phyloP scores from a whole-genome alignment of 2,329 filamentous ascomycete genomes.

The Coleophoma cylindrospora region DNA sequence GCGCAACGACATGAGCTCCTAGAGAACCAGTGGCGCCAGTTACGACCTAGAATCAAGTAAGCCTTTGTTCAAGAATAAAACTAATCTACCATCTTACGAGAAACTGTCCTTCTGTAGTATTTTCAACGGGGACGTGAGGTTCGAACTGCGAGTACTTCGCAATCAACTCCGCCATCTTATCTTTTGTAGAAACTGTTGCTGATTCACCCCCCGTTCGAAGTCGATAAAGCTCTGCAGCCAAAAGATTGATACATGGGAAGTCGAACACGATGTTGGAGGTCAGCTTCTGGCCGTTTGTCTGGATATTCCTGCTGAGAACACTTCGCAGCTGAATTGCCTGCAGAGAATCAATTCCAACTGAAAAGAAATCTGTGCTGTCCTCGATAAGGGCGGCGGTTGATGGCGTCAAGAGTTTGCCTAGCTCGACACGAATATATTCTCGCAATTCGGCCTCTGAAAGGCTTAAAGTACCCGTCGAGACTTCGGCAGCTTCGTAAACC shows the following conservation, averaged over 20 bases:
- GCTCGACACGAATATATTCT: constrained; percentile 8
- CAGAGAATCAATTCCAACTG: constrained; percentile 50
- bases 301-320: constrained; percentile 42
- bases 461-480: constrained; percentile 2
- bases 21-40: constrained; percentile 63
- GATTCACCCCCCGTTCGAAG: constrained; percentile 29
- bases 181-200: constrained; percentile 22
- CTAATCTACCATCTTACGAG: constrained; percentile 5
- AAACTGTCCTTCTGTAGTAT: background rate
- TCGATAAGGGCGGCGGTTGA: background rate
- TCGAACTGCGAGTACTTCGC: constrained; percentile 34
- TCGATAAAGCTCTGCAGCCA: constrained; percentile 38
- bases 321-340: constrained; percentile 50
- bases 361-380: constrained; percentile 50
- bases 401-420: constrained; percentile 6
- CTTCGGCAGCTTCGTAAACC: constrained; percentile 7
- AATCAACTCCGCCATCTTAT: constrained; percentile 40
- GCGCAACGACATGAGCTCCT: constrained; percentile 52
- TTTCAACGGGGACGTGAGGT: constrained; percentile 9
- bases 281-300: constrained; percentile 39
- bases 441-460: constrained; percentile 6
- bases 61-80: too few species aligned
- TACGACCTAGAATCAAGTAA: constrained; percentile 31
- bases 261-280: constrained; percentile 56
- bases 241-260: constrained; percentile 38